Evolutionary conservation across 176 grass and related monocot genomes (phyloP).

Genomic region (Oryza punctata): DNA sequence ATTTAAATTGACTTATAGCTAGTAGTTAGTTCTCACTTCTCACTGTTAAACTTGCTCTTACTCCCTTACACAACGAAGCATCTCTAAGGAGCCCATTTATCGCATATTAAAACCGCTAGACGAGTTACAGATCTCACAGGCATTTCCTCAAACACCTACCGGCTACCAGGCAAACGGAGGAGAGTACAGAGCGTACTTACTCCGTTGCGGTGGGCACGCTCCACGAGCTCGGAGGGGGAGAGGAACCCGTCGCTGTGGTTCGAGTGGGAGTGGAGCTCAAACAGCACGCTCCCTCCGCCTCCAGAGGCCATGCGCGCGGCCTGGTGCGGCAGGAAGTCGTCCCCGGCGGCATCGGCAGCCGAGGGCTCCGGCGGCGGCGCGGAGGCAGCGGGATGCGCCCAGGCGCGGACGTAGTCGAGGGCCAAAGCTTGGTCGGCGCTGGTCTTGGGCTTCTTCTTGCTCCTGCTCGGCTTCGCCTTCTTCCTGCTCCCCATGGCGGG

Average conservation of each 20-base stretch:
- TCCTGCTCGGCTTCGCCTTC: conserved; percentile 50
- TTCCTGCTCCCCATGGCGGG: conserved; percentile 62
- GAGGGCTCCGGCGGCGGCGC: neutral
- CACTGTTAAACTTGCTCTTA: too few species aligned
- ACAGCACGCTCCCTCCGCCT: conserved; percentile 49
- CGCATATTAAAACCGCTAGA: neutral
- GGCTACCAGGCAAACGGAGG: neutral
- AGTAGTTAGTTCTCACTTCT: too few species aligned
- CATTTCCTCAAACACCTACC: conserved; percentile 39
- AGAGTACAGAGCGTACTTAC: conserved; percentile 19
- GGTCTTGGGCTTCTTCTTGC: conserved; percentile 46
- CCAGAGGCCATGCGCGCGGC: conserved; percentile 24
- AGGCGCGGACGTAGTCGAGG: conserved; percentile 67
- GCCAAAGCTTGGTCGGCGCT: conserved; percentile 58
- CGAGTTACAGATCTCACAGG: neutral
- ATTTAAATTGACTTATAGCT: too few species aligned
- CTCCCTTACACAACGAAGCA: neutral
- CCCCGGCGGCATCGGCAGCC: conserved; percentile 25
- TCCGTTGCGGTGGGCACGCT: conserved; percentile 78
- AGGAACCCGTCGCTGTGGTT: conserved; percentile 89
- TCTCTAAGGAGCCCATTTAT: neutral
- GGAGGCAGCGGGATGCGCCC: conserved; percentile 46
- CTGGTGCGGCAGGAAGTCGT: conserved; percentile 62
- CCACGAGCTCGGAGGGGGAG: conserved; percentile 80
- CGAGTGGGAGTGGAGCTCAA: conserved; percentile 92